Percentiles rank a stretch among this genome's conserved stretches.
phyloP scores from a whole-genome alignment of 768 basidiomycete genomes.

The Lentinula edodes region DNA sequence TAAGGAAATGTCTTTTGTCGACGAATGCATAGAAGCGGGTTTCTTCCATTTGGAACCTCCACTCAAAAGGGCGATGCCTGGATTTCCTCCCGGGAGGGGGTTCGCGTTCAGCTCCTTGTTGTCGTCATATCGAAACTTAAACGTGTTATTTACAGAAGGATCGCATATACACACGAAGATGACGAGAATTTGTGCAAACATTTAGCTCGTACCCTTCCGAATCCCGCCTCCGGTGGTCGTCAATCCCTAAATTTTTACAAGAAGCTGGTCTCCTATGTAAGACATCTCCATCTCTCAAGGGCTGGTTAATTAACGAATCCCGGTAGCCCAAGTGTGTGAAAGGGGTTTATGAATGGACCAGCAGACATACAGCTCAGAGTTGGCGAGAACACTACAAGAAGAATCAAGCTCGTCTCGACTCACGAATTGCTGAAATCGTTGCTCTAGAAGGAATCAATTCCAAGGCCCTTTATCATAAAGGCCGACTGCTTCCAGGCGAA shows the following conservation, averaged over 20 bases:
- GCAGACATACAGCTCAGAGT: conserved; percentile 37
- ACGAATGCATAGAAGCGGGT: not conserved
- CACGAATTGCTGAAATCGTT: conserved; percentile 25
- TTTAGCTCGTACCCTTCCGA: conserved; percentile 29
- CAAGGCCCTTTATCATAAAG: conserved; percentile 20
- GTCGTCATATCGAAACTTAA: not conserved
- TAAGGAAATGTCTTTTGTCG: not conserved
- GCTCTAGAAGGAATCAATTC: conserved; percentile 14
- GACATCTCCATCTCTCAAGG: not conserved
- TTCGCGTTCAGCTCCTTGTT: not conserved
- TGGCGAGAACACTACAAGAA: conserved; percentile 47
- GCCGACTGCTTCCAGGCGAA: conserved; percentile 12
- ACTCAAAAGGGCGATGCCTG: not conserved
- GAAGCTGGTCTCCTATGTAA: conserved; percentile 23
- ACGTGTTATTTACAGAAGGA: conserved; percentile 12
- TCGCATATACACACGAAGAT: conserved; percentile 30
- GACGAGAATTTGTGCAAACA: conserved; percentile 31
- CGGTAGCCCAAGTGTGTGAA: conserved; percentile 14
- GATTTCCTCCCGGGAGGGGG: not conserved
- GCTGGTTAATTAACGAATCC: not conserved
- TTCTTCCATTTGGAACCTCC: not conserved
- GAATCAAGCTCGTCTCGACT: conserved; percentile 25
- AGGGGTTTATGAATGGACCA: conserved; percentile 29
- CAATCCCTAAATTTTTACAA: conserved; percentile 28
- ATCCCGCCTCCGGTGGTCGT: conserved; percentile 34